Evolutionary conservation across 108 stramenopile genomes (phyloP).

Genomic region (Aurantiochytrium sp.): DNA sequence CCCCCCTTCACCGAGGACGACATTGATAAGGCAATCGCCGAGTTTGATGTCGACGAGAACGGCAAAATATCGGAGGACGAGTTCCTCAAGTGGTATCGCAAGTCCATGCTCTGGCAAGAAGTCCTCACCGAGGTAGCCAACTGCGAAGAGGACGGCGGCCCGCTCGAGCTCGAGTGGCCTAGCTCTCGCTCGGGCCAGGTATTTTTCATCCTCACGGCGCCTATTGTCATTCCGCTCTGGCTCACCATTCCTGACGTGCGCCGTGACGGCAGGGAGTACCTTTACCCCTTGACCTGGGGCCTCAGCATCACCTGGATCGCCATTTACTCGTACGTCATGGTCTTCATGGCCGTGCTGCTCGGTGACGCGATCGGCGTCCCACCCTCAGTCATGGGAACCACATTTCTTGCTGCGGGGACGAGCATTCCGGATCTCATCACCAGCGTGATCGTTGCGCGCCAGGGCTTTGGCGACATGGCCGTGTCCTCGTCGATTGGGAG

Average conservation of each 20-base stretch:
- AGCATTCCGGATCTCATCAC: constrained; percentile 51
- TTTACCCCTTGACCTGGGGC: constrained; percentile 72
- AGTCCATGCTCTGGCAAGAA: constrained; percentile 59
- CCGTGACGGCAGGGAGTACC: constrained; percentile 64
- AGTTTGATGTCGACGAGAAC: constrained; percentile 66
- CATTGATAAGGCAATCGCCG: constrained; percentile 56
- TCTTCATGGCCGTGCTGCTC: constrained; percentile 50
- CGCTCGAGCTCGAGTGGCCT: constrained; percentile 45
- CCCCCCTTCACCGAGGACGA: constrained; percentile 60
- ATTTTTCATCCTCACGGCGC: constrained; percentile 59
- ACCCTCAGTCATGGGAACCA: constrained; percentile 50
- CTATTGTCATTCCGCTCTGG: constrained; percentile 60
- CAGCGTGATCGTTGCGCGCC: constrained; percentile 54
- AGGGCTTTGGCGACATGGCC: constrained; percentile 55
- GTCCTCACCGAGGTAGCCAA: constrained; percentile 62
- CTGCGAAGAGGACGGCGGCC: constrained; percentile 57
- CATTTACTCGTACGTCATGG: constrained; percentile 75
- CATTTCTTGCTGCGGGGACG: constrained; percentile 57
- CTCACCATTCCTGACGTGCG: constrained; percentile 72
- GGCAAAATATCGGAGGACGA: constrained; percentile 47
- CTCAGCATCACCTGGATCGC: constrained; percentile 78
- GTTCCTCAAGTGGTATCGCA: constrained; percentile 66
- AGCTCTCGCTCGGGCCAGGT: constrained; percentile 45
- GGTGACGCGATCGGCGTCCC: constrained; percentile 45
- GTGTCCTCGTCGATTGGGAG: constrained; percentile 50